phyloP scores from a whole-genome alignment of 208 protist species.

The Acanthamoeba royreba region DNA sequence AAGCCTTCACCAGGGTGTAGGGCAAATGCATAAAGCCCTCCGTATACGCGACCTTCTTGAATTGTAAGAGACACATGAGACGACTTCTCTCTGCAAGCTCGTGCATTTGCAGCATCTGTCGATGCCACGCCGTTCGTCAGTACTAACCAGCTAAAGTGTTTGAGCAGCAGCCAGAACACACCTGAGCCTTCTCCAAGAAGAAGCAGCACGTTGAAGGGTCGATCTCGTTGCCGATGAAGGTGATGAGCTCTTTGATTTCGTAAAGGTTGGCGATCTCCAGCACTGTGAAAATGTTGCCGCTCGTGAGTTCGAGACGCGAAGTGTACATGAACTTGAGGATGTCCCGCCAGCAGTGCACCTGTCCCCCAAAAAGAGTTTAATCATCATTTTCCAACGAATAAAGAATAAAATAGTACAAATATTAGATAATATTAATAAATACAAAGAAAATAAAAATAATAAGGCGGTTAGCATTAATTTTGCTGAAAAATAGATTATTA shows the following conservation, averaged over 20 bases:
- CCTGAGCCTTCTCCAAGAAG: background rate
- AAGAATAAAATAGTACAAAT: background rate
- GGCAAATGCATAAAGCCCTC: background rate
- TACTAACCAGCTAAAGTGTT: background rate
- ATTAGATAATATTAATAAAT: background rate
- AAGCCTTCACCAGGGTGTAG: background rate
- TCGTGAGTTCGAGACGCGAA: background rate
- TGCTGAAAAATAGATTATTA: too few species aligned
- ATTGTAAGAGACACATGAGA: background rate
- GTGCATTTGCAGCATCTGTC: background rate
- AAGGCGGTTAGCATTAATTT: too few species aligned
- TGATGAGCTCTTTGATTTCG: background rate
- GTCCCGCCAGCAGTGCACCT: background rate
- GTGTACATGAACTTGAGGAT: background rate
- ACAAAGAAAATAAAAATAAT: background rate
- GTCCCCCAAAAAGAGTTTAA: background rate
- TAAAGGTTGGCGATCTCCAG: background rate
- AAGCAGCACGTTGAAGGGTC: background rate
- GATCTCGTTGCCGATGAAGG: background rate
- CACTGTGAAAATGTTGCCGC: background rate
- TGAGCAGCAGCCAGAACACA: background rate
- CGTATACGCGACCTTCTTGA: background rate
- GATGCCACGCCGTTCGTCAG: too few species aligned
- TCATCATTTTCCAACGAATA: background rate
- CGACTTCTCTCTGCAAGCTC: background rate